Evolutionary conservation across 1,284 basidiomycete genomes (phyloP).

Genomic region (Phenoliferia sp.): DNA sequence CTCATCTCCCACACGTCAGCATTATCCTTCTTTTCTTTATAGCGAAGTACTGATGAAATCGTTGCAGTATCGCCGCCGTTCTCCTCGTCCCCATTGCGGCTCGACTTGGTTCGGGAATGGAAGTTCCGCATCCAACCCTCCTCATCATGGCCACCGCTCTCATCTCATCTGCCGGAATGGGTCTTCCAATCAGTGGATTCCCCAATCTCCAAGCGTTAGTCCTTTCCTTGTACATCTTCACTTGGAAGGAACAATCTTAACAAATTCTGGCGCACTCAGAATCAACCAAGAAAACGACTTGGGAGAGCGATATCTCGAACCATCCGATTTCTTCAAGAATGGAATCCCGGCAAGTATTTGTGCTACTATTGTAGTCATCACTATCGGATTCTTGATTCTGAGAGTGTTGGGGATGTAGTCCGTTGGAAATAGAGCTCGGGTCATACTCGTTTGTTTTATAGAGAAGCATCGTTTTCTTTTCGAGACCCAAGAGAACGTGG

Average conservation of each 20-base stretch:
- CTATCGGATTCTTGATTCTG: conserved; percentile 75
- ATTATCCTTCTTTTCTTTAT: not conserved
- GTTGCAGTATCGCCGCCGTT: conserved; percentile 71
- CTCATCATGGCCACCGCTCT: conserved; percentile 85
- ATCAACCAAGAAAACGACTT: conserved; percentile 91
- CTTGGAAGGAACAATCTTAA: too few species aligned
- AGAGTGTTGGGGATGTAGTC: conserved; percentile 50
- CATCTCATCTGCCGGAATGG: conserved; percentile 95
- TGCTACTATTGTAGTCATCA: conserved; percentile 72
- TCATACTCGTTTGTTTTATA: not conserved
- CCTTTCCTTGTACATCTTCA: not conserved
- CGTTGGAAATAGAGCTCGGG: not conserved
- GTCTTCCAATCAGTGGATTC: conserved; percentile 95
- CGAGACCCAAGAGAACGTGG: not conserved
- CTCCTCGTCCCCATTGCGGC: conserved; percentile 93
- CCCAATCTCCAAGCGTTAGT: conserved; percentile 68
- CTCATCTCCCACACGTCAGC: conserved; percentile 81
- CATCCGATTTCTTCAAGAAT: conserved; percentile 79
- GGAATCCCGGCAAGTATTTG: conserved; percentile 87
- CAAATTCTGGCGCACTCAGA: conserved; percentile 12
- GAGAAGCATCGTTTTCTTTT: not conserved
- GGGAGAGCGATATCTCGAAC: conserved; percentile 58
- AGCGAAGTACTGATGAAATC: not conserved
- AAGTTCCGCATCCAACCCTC: conserved; percentile 63
- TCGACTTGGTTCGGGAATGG: conserved; percentile 74